Conservation (phyloP, 768 basidiomycete species). For the Xerocomellus chrysenteron region DNA sequence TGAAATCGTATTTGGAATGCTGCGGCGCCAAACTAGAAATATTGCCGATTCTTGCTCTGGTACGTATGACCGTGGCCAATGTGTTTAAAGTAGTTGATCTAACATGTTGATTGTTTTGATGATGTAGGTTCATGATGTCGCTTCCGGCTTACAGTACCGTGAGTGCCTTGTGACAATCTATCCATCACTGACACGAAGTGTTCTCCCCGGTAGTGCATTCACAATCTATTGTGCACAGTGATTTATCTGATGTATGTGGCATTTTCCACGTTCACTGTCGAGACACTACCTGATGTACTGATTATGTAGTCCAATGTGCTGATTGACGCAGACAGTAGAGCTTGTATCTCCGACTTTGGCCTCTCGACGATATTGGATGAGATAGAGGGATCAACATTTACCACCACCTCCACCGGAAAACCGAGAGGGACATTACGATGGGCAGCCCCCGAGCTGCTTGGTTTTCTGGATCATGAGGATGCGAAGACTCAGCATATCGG, state of each 20-base stretch:
- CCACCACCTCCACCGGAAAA: background rate
- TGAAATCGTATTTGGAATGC: background rate
- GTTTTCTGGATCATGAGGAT: constrained; percentile 13
- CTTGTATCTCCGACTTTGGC: background rate
- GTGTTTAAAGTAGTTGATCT: too few species aligned
- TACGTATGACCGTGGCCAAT: background rate
- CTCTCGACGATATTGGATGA: background rate
- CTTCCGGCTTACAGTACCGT: background rate
- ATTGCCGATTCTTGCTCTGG: background rate
- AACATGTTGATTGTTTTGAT: background rate
- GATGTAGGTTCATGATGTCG: background rate
- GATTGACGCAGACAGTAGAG: background rate
- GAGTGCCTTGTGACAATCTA: background rate
- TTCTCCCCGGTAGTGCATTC: background rate
- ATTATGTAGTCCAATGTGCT: background rate
- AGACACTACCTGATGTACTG: background rate
- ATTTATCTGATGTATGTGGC: background rate
- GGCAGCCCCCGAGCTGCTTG: constrained; percentile 43
- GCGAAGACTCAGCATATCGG: background rate
- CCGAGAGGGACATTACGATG: constrained; percentile 33
- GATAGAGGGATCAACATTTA: background rate
- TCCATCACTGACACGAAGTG: too few species aligned
- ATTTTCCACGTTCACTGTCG: background rate
- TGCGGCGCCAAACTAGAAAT: background rate
- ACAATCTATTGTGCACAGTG: background rate